Evolutionary conservation across 441 rosid species (phyloP).

Genomic region (Adansonia gregorii): DNA sequence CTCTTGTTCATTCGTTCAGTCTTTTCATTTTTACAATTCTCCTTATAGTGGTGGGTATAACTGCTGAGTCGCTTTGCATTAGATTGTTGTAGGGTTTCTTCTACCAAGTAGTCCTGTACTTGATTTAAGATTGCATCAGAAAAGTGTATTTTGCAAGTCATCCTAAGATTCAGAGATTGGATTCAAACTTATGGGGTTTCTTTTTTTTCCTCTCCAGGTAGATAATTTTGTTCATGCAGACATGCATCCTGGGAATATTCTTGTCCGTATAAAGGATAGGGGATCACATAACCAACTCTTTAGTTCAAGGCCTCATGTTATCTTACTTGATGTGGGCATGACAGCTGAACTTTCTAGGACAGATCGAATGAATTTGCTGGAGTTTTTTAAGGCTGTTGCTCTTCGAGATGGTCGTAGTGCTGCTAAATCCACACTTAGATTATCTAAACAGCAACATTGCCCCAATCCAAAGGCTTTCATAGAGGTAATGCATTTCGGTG

Average conservation of each 20-base stretch:
- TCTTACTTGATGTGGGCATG: constrained; percentile 71
- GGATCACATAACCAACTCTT: constrained; percentile 46
- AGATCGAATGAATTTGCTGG: constrained; percentile 58
- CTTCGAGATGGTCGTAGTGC: constrained; percentile 57
- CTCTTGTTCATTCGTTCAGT: background rate
- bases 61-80: background rate
- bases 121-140: background rate
- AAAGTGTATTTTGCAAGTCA: background rate
- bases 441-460: constrained; percentile 59
- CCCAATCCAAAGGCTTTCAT: constrained; percentile 56
- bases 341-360: constrained; percentile 62
- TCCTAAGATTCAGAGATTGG: constrained; percentile 7
- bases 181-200: constrained; percentile 10
- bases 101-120: background rate
- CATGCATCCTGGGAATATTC: constrained; percentile 73
- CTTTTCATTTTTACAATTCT: background rate
- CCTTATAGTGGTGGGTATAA: background rate
- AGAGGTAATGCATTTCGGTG: constrained; percentile 35
- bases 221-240: constrained; percentile 68
- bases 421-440: constrained; percentile 55
- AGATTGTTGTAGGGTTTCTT: background rate
- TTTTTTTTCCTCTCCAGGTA: constrained; percentile 38
- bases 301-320: constrained; percentile 60
- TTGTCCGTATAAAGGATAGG: constrained; percentile 46
- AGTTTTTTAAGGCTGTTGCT: constrained; percentile 67